Evolutionary conservation across 257 asterid species (phyloP).

Genomic region (Solanum acaule): DNA sequence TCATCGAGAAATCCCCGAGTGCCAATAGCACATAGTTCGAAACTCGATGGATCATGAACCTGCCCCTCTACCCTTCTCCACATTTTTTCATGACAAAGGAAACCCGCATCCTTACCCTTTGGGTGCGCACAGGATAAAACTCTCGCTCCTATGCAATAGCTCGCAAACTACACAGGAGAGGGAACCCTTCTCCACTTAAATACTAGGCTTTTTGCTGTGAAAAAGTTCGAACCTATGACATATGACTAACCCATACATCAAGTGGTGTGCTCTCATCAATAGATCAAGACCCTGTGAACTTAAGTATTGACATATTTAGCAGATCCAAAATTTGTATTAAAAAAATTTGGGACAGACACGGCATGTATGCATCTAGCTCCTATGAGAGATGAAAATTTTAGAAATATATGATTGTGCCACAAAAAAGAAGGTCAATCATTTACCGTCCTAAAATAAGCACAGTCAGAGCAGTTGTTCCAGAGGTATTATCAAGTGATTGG

Average conservation of each 20-base stretch:
- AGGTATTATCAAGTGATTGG: slow-evolving; percentile 45
- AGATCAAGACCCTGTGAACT: background rate
- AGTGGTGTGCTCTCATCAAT: background rate
- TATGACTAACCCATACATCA: background rate
- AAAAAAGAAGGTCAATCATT: background rate
- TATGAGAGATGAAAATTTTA: background rate
- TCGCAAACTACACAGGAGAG: background rate
- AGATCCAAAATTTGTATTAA: background rate
- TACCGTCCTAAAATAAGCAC: slow-evolving; percentile 71
- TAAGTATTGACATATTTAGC: background rate
- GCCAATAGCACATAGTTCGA: background rate
- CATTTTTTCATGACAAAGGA: background rate
- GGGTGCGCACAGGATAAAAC: background rate
- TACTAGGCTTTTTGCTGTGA: background rate
- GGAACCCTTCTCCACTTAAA: background rate
- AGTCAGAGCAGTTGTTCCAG: slow-evolving; percentile 69
- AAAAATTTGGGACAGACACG: background rate
- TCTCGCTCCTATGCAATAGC: background rate
- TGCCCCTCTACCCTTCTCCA: background rate
- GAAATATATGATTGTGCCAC: background rate
- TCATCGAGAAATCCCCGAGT: background rate
- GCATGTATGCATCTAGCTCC: background rate
- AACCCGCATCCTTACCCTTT: background rate
- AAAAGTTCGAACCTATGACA: background rate
- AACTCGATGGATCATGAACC: background rate